Percentiles rank a stretch among this genome's conserved stretches.
Conservation (phyloP, 148 eudicot species). For the Limonium bicolor region DNA sequence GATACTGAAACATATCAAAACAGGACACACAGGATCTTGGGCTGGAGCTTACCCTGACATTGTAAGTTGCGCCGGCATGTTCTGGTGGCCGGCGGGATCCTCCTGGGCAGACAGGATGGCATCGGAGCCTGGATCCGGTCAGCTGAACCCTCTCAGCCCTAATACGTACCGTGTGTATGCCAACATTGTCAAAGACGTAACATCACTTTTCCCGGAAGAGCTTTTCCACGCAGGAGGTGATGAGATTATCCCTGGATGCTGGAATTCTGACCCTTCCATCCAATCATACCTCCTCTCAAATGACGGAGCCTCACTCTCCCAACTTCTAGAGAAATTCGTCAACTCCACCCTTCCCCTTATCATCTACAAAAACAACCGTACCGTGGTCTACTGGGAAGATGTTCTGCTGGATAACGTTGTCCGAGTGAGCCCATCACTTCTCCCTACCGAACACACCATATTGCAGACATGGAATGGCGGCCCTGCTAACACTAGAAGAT, state of each 20-base stretch:
- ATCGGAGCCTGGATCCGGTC: constrained; percentile 86
- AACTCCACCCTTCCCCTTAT: constrained; percentile 55
- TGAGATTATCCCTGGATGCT: constrained; percentile 66
- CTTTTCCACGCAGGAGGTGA: constrained; percentile 70
- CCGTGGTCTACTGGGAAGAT: constrained; percentile 90
- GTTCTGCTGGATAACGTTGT: constrained; percentile 37
- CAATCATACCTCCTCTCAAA: constrained; percentile 27
- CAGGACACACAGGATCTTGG: constrained; percentile 94
- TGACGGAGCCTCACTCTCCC: constrained; percentile 46
- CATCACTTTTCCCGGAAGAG: constrained; percentile 62
- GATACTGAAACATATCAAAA: too few relatives aligned
- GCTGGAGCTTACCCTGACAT: constrained; percentile 86
- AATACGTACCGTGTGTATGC: constrained; percentile 55
- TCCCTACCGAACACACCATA: constrained; percentile 48
- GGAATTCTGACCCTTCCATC: constrained; percentile 63
- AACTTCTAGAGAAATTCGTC: constrained; percentile 53
- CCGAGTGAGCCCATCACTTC: constrained; percentile 22
- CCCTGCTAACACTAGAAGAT: constrained; percentile 42
- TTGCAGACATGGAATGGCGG: constrained; percentile 81
- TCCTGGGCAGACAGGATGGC: constrained; percentile 62
- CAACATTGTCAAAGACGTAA: constrained; percentile 33
- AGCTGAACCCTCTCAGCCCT: constrained; percentile 73
- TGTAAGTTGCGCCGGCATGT: constrained; percentile 62
- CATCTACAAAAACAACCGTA: constrained; percentile 33
- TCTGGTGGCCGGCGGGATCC: constrained; percentile 73